Evolutionary conservation across 129 eudicot species (phyloP).

Genomic region (Pulicaria dysenterica): DNA sequence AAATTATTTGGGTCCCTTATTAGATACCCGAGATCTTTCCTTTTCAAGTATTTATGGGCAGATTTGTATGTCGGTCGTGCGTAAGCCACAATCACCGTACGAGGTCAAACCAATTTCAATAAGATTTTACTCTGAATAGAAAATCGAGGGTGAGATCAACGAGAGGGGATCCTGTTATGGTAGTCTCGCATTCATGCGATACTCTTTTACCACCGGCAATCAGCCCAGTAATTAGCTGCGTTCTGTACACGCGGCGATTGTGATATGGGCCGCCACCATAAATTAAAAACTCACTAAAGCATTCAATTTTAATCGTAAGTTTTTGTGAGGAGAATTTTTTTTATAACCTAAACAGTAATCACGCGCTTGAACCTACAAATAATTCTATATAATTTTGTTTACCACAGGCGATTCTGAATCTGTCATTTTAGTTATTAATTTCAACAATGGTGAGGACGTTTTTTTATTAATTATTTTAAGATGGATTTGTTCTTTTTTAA

Average conservation of each 20-base stretch:
- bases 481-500: too few species aligned
- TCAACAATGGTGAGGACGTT: too few species aligned
- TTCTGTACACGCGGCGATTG: conserved; percentile 22
- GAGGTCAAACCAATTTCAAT: conserved; percentile 12
- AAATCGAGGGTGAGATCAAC: conserved; percentile 25
- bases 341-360: too few species aligned
- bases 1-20: conserved; percentile 7
- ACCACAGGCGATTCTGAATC: too few species aligned
- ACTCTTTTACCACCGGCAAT: neutral
- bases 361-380: too few species aligned
- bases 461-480: too few species aligned
- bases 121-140: neutral
- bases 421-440: too few species aligned
- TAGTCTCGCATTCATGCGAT: conserved; percentile 4
- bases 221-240: conserved; percentile 19
- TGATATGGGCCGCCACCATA: conserved; percentile 24
- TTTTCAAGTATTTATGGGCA: neutral
- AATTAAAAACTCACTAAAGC: conserved; percentile 2
- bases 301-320: neutral
- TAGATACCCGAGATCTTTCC: conserved; percentile 9
- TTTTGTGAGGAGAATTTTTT: too few species aligned
- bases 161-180: neutral
- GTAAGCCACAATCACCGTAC: conserved; percentile 20
- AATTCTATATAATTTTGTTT: too few species aligned
- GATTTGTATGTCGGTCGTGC: conserved; percentile 19